Percentiles rank a stretch among this genome's conserved stretches.
Conservation (phyloP, 345 rosid species). For the Hibiscus tridactylites region DNA sequence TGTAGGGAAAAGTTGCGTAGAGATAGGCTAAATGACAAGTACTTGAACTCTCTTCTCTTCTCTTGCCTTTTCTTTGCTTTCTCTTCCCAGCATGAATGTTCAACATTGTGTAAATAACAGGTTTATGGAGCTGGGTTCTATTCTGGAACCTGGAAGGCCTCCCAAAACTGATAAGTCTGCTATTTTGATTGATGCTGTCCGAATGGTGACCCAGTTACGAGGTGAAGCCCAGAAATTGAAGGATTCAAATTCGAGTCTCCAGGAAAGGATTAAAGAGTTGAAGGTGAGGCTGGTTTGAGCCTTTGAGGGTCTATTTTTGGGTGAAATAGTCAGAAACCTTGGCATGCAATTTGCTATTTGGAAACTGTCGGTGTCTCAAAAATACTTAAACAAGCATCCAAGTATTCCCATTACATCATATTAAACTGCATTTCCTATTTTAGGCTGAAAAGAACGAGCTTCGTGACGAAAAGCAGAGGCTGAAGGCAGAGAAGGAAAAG, state of each 20-base stretch:
- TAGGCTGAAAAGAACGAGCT: constrained; percentile 89
- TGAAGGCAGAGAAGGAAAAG: constrained; percentile 55
- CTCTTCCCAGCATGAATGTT: constrained; percentile 1
- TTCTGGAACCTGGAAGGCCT: constrained; percentile 83
- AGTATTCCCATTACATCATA: neutral
- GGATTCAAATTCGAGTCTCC: constrained; percentile 81
- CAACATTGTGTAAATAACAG: constrained; percentile 27
- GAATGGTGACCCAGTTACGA: constrained; percentile 73
- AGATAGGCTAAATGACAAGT: constrained; percentile 94
- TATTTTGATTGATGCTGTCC: constrained; percentile 65
- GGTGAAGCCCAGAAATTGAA: constrained; percentile 74
- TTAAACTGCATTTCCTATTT: neutral
- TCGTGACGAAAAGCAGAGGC: constrained; percentile 62
- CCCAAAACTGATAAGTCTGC: constrained; percentile 93
- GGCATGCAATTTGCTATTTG: neutral
- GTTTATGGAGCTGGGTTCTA: constrained; percentile 78
- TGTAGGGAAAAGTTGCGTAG: constrained; percentile 98
- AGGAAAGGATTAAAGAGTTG: constrained; percentile 71
- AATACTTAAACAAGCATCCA: neutral
- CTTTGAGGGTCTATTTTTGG: neutral
- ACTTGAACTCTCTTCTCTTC: constrained; percentile 14
- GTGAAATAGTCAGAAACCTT: neutral
- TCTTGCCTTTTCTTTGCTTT: neutral
- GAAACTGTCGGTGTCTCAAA: neutral
- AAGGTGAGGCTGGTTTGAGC: constrained; percentile 40